phyloP scores from a whole-genome alignment of 2,329 filamentous ascomycete species.

The Capronia coronata region DNA sequence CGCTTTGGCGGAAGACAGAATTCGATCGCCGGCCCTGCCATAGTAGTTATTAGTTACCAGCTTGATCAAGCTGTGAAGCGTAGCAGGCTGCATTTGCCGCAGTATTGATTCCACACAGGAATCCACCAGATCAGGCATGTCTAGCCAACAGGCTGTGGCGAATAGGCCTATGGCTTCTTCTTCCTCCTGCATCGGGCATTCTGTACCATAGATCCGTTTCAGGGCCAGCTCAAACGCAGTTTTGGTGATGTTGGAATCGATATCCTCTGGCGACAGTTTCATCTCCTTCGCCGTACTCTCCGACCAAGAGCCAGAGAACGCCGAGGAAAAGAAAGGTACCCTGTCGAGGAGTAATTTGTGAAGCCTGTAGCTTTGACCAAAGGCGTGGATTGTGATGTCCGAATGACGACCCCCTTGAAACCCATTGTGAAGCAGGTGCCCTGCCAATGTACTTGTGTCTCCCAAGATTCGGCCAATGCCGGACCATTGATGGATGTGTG shows the following conservation, averaged over 20 bases:
- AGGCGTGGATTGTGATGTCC: constrained; percentile 50
- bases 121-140: constrained; percentile 52
- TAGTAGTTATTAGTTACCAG: constrained; percentile 53
- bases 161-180: constrained; percentile 50
- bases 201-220: constrained; percentile 49
- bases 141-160: constrained; percentile 52
- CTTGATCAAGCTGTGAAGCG: constrained; percentile 45
- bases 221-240: constrained; percentile 50
- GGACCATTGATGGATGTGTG: constrained; percentile 28
- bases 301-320: constrained; percentile 51
- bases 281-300: constrained; percentile 50
- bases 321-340: constrained; percentile 51
- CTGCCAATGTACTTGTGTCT: constrained; percentile 41
- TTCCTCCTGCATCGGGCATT: constrained; percentile 45
- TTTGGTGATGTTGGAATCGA: constrained; percentile 50
- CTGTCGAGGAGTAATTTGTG: constrained; percentile 51
- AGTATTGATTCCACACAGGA: constrained; percentile 49
- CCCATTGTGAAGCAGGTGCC: constrained; percentile 49
- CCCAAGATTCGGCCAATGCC: constrained; percentile 24
- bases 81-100: constrained; percentile 48
- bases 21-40: constrained; percentile 49
- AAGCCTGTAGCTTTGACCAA: constrained; percentile 47
- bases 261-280: constrained; percentile 47
- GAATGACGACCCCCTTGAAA: constrained; percentile 48
- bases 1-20: constrained; percentile 51